Base-by-base conservation (phyloP, 192 early-diverging fungal genomes). In the Coemansia umbellata region DNA sequence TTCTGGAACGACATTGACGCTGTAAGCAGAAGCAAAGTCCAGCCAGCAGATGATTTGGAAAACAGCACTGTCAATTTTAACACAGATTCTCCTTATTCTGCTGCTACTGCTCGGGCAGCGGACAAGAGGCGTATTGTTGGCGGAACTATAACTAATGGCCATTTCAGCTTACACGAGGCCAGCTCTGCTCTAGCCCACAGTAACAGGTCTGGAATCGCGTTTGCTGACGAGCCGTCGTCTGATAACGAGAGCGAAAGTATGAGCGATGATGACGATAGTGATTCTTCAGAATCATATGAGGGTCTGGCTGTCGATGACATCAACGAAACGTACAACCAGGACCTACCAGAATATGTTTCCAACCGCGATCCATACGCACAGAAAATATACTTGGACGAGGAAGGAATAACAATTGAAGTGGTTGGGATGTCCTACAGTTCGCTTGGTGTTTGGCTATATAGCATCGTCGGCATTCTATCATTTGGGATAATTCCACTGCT, bases 401-500 rank as follows among this genome's bases (percentile, higher is more conserved):
- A 91, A 43, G 88, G 86, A 51, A 68, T 88, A 27, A 67, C 69
- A 37, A 65, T 81, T 53, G 43, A 60, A 50, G 31, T 58, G 33
- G 66, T 64, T 17, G 93, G 91, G 8, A 85, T 90, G 66, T 68
- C 69, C 3, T 80, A 74, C 65, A 69, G 77, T 17, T 23, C 51
- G 26, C 28, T 66, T 2, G 74, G 72, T 0, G 49, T 82, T 7
- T 78, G 83, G 37, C 27, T 87, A 5, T 95, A 90, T 66, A 66
- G 82, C 45, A 8, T 87, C 5, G 31, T 86, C 4, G 88, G 83
- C 18, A 11, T 90, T 27, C 52, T 87, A 37, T 81, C 91, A 3
- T 58, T 78, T 3, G 94, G 94, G 4, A 58, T 86, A 8, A 56
- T 87, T 2, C 92, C 84, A 47, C 69, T 97, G 14, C 37, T 94